Base-by-base conservation (phyloP, 2,329 filamentous ascomycete genomes). In the Talaromyces islandicus region DNA sequence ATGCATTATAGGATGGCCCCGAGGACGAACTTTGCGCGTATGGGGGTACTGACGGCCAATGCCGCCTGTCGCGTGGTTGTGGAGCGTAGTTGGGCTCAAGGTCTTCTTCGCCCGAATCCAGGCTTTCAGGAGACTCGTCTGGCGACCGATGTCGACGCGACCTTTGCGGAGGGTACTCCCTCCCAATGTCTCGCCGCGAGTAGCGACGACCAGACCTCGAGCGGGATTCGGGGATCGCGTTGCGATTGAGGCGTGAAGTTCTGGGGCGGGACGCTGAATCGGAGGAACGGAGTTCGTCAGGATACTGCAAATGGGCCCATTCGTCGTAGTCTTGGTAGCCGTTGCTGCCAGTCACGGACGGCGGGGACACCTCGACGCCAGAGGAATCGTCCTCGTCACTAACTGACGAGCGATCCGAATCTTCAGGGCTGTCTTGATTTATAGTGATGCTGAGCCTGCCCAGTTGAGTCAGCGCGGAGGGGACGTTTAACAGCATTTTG, bases 91-190 rank as follows among this genome's bases (percentile, higher is more conserved):
- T 66, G 17, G 48, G 48, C 68, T 73, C 64, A 63, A 77, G 74
- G 70, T 82, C 87, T n/a, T 89, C 85, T 25, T 90, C 85, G 21
- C 80, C 80, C 38, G 83, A 83, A 71, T 89, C 88, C 78, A 83
- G 80, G 71, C 82, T 89, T 78, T 85, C 83, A 59, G 84, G 78
- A 64, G 81, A 79, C 64, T 78, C 78, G 63, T 78, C 78, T 65
- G 83, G 81, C 61, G 72, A 78, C 74, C 75, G 78, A 65, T 73
- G 76, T 68, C 68, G 77, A 64, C 70, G 78, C 63, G 71, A 72
- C 58, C 72, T 73, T 17, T 52, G 60, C 12, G 52, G 60, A 2
- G 25, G 53, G 10, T 5, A 24, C 59, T 76, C 77, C 56, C 67
- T 69, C 29, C 66, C 60, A 61, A 74, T 67, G 52, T 76, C 72